Evolutionary conservation across 768 basidiomycete species (phyloP).

Genomic region (Tricholoma flavovirens): DNA sequence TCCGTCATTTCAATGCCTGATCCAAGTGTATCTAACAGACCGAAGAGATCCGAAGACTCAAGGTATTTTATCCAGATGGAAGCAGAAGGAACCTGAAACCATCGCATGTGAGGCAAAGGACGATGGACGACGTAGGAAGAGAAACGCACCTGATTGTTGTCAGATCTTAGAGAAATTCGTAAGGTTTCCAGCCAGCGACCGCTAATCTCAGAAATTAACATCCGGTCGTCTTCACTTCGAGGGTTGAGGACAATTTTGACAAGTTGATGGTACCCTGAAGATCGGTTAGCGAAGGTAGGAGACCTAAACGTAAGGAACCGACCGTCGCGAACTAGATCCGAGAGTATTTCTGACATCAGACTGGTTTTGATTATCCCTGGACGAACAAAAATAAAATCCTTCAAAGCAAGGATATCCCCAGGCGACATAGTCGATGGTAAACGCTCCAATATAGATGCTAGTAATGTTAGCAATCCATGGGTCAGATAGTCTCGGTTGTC

Average conservation of each 20-base stretch:
- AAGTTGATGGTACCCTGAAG: slow-evolving; percentile 37
- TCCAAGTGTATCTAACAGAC: slow-evolving; percentile 37
- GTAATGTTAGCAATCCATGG: slow-evolving; percentile 30
- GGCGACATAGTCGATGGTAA: slow-evolving; percentile 22
- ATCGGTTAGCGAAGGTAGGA: not conserved
- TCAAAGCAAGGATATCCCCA: slow-evolving; percentile 30
- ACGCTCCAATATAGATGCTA: slow-evolving; percentile 31
- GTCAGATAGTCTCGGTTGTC: slow-evolving; percentile 17
- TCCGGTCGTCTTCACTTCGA: slow-evolving; percentile 29
- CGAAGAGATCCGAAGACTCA: slow-evolving; percentile 32
- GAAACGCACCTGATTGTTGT: not conserved
- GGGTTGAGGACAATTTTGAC: slow-evolving; percentile 35
- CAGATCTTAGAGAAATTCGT: not conserved
- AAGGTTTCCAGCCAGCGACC: slow-evolving; percentile 34
- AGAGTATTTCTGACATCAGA: slow-evolving; percentile 24
- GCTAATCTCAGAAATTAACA: slow-evolving; percentile 34
- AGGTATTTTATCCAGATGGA: slow-evolving; percentile 57
- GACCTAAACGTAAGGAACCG: not conserved
- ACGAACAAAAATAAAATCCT: slow-evolving; percentile 33
- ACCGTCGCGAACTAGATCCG: slow-evolving; percentile 31
- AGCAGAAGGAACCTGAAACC: slow-evolving; percentile 19
- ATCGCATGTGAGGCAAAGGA: not conserved
- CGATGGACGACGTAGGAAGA: not conserved
- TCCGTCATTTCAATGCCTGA: slow-evolving; percentile 4
- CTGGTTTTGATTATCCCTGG: slow-evolving; percentile 27